phyloP scores from a whole-genome alignment of 2,329 filamentous ascomycete species.

The Pseudophaeomoniella oleicola region DNA sequence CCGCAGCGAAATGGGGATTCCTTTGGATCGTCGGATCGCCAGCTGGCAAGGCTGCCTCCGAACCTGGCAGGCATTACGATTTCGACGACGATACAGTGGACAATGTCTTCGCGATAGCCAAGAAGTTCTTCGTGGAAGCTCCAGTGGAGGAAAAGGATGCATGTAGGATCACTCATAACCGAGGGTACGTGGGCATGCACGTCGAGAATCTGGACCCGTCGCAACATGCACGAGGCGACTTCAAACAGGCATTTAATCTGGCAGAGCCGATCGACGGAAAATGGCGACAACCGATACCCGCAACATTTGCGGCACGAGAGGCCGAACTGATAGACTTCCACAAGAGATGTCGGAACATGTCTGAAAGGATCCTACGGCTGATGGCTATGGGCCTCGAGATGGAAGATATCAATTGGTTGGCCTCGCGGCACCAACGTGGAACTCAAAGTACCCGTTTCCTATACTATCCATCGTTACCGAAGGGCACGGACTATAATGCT shows the following conservation, averaged over 20 bases:
- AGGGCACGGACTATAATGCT: constrained; percentile 28
- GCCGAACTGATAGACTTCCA: constrained; percentile 52
- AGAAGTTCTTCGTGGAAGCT: constrained; percentile 22
- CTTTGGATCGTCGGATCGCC: constrained; percentile 65
- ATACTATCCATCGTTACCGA: constrained; percentile 50
- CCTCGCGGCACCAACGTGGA: constrained; percentile 40
- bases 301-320: constrained; percentile 45
- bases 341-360: constrained; percentile 56
- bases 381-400: constrained; percentile 63
- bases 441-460: constrained; percentile 53
- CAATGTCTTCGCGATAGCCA: constrained; percentile 32
- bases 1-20: constrained; percentile 73
- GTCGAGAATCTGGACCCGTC: constrained; percentile 76
- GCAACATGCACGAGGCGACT: constrained; percentile 67
- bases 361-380: constrained; percentile 56
- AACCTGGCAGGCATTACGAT: constrained; percentile 45
- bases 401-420: constrained; percentile 37
- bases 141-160: constrained; percentile 28
- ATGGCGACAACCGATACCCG: constrained; percentile 64
- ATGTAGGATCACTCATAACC: constrained; percentile 70
- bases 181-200: constrained; percentile 80
- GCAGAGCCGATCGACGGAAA: constrained; percentile 57
- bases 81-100: neutral
- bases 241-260: constrained; percentile 94
- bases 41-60: constrained; percentile 50